A percentile compares a stretch with the other conserved stretches of the same genome.
Evolutionary conservation across 768 basidiomycete genomes (phyloP).

Genomic region (Nevesoporus exiguus): DNA sequence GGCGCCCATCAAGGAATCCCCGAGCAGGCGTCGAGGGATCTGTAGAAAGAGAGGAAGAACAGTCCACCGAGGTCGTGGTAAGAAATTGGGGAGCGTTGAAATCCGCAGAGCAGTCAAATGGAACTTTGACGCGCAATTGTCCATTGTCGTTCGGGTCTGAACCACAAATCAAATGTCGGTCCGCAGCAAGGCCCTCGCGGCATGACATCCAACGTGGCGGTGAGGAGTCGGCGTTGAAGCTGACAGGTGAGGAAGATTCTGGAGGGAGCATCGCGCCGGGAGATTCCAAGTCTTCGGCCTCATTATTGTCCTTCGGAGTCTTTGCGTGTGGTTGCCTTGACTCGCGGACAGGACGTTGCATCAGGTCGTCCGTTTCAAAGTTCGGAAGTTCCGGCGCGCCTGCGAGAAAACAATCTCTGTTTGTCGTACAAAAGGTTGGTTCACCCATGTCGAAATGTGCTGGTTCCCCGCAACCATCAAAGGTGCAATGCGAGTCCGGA

Average conservation of each 20-base stretch:
- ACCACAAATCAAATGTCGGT: neutral
- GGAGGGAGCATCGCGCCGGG: constrained; percentile 14
- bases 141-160: neutral
- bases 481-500: neutral
- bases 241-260: constrained; percentile 21
- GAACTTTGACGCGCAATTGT: neutral
- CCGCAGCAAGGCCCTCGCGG: neutral
- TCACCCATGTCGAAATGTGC: neutral
- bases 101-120: neutral
- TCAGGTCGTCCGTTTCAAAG: neutral
- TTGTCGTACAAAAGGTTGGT: neutral
- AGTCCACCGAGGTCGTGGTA: neutral
- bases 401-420: neutral
- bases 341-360: neutral
- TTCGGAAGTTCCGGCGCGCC: neutral
- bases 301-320: constrained; percentile 7
- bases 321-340: neutral
- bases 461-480: neutral
- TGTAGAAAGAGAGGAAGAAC: neutral
- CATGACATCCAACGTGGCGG: neutral
- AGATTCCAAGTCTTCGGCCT: constrained; percentile 1
- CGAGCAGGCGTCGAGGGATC: neutral
- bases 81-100: neutral
- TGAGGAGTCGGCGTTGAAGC: neutral
- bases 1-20: neutral